Conservation (phyloP, 164 flowering plant species). For the Echeveria elegans region DNA sequence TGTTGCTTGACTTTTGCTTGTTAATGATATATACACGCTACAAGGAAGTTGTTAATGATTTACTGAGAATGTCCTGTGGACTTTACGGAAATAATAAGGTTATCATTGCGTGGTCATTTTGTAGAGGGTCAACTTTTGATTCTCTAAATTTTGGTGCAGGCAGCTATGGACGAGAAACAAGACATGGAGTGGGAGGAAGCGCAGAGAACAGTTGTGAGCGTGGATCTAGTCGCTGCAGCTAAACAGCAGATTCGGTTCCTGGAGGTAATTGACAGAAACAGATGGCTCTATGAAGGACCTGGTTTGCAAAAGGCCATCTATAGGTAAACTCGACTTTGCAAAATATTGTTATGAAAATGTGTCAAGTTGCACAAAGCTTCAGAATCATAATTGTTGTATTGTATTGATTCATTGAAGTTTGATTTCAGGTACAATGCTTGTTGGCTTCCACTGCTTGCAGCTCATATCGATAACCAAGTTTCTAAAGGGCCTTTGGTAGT, state of each 20-base stretch:
- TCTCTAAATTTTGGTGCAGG: neutral
- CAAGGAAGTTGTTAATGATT: neutral
- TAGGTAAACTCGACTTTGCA: neutral
- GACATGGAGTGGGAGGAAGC: conserved; percentile 65
- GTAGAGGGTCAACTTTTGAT: neutral
- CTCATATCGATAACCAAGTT: conserved; percentile 26
- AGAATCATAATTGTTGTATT: neutral
- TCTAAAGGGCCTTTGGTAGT: conserved; percentile 47
- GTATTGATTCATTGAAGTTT: neutral
- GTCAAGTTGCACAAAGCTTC: neutral
- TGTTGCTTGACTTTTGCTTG: neutral
- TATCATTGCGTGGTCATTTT: neutral
- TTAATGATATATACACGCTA: neutral
- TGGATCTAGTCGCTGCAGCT: conserved; percentile 54
- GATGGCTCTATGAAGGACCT: conserved; percentile 21
- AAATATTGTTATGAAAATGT: neutral
- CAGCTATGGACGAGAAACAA: conserved; percentile 27
- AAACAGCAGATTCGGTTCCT: conserved; percentile 57
- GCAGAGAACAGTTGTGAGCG: conserved; percentile 42
- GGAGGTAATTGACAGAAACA: conserved; percentile 44
- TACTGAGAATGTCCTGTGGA: neutral
- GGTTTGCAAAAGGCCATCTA: conserved; percentile 13
- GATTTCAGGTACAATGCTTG: conserved; percentile 44
- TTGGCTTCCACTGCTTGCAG: conserved; percentile 71
- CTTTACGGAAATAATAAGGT: neutral